Base-by-base conservation (phyloP, 495 filamentous ascomycete genomes). In the Hyaloscypha hepaticicola region DNA sequence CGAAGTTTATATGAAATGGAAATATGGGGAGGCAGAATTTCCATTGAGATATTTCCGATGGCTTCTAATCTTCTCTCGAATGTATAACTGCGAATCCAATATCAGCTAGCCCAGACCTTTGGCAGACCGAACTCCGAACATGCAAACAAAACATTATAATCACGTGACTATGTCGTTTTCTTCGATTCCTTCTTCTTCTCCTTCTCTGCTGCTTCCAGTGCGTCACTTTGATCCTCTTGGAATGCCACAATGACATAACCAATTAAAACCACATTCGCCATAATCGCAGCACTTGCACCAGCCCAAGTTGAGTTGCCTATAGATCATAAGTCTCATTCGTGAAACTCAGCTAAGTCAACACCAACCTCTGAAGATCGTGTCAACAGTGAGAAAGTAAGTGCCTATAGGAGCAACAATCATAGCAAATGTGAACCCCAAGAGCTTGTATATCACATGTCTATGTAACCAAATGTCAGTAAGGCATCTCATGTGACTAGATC, bases 181-280 rank as follows among this genome's bases (percentile, higher is more conserved):
- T 45, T 45, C 38, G 38, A 45, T 16, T 33, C 31, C 31, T 67
- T 65, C 45, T 70, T 59, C 75, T 92, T 92, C 81, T 87, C 88
- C 28, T 66, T 71, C 66, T 73, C 60, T 62, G 62, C 74, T 75
- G 49, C 62, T 41, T 70, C 66, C 25, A 65, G 24, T 22, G 66
- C 83, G 22, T 87, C 81, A 34, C 83, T 84, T 67, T 95, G 89
- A 62, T 99, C 95, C 72, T 99, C 95, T 66, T 83, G 85, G 83
- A 96, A 92, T 29, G 96, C 95, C 1, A 96, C 93, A 64, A 94
- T 80, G 57, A 98, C 86, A 77, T 98, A 99, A 19, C 85, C 88
- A 64, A 99, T 86, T 62, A 99, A 79, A 7, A 99, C 91, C 21
- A 92, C 83, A 73, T 99, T 99, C 29, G 95, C 95, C 66, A 90